phyloP scores from a whole-genome alignment of 2,329 filamentous ascomycete genomes.

The Fusarium sp. region DNA sequence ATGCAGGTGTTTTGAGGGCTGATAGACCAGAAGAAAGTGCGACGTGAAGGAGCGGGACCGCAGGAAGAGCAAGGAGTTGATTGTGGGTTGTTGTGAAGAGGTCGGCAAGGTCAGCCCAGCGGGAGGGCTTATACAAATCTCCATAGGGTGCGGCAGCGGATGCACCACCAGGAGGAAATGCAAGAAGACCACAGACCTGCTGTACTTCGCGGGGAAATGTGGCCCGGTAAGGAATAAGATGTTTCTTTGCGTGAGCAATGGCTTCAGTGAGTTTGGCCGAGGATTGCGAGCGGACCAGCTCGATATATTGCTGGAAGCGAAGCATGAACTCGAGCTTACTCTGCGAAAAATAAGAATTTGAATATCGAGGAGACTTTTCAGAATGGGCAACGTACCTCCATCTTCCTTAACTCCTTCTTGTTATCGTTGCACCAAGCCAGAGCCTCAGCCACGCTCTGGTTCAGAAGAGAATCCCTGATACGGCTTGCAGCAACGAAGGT shows the following conservation, averaged over 20 bases:
- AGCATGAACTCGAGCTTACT: conserved; percentile 92
- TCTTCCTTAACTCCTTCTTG: conserved; percentile 89
- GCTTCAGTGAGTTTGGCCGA: conserved; percentile 76
- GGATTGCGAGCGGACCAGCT: conserved; percentile 77
- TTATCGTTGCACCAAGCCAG: conserved; percentile 93
- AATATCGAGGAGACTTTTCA: neutral
- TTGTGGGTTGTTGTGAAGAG: conserved; percentile 89
- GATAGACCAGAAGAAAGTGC: conserved; percentile 91
- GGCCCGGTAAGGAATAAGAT: conserved; percentile 74
- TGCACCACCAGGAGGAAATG: conserved; percentile 64
- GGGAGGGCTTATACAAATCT: conserved; percentile 73
- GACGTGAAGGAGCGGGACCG: conserved; percentile 85
- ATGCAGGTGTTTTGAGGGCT: conserved; percentile 93
- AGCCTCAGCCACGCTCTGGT: conserved; percentile 78
- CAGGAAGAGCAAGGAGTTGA: conserved; percentile 81
- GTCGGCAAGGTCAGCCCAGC: conserved; percentile 79
- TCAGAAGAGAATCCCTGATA: conserved; percentile 76
- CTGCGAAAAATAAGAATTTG: conserved; percentile 48
- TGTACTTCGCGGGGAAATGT: conserved; percentile 73
- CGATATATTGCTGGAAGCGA: conserved; percentile 92
- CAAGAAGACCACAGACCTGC: conserved; percentile 81
- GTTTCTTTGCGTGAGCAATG: conserved; percentile 81
- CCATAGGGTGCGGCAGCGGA: conserved; percentile 54
- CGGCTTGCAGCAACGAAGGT: conserved; percentile 84
- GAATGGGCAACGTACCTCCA: conserved; percentile 66